Evolutionary conservation across 495 filamentous ascomycete genomes (phyloP), one percentile per base, ranked within the genome.

Genomic region (Hyaloscypha hepaticicola): DNA sequence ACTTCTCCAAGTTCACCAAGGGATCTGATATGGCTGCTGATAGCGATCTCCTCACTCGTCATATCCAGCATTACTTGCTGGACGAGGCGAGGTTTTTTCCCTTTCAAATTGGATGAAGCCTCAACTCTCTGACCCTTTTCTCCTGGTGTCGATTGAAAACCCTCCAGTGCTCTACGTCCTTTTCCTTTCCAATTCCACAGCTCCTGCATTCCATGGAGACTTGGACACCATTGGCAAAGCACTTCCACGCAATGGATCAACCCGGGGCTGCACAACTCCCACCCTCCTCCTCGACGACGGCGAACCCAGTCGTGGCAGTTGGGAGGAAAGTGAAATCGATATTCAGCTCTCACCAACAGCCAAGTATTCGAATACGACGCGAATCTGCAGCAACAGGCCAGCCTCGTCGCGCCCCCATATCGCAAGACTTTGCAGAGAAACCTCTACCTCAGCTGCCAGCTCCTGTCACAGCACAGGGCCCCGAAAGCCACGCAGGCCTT

Each of bases 271-370:
- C 55, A 9, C 27, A 65, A 45, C 55, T 26, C 57, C 41, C 58
- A 29, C 50, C 58, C 0, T n/a, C 38, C 25, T 28, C 27, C 3
- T 38, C 49, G 49, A 50, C 64, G 28, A 61, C 58, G 31, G 64
- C 56, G 22, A 66, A 66, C 49, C 64, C 64, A 48, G 29, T 66
- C 34, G 58, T 61, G 9, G 64, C 58, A 16, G 52, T 66, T 55
- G 64, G 64, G 27, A 50, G 64, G 19, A 66, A 66, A 24, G 64
- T 66, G 19, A 66, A 66, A 51, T 55, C 58, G 1, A 31, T 50
- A 4, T 26, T 66, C 6, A 58, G 14, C 28, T 33, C 64, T 12
- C 31, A 49, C 11, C 64, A 66, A 61, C 49, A 31, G 27, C 58
- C 64, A 49, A 66, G 64, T 27, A 19, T 66, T 41, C 64, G 64